Base-by-base conservation (phyloP, 2,329 filamentous ascomycete genomes). In the Neonectria hederae region DNA sequence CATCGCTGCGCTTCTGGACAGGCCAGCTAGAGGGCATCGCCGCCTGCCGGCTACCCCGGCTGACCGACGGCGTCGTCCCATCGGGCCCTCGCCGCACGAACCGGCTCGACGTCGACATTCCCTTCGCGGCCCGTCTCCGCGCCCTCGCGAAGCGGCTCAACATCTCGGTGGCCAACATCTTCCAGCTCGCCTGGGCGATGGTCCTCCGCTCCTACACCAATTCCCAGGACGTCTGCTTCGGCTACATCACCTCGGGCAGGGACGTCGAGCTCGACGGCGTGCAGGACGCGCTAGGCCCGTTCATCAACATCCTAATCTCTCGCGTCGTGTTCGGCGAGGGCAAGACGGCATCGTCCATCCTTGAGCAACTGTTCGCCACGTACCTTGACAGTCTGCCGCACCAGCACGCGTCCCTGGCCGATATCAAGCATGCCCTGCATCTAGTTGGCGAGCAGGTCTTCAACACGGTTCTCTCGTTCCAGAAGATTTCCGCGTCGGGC, bases 131-230 rank as follows among this genome's bases (percentile, higher is more conserved):
- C 21, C 43, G 43, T 13, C 28, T 59, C 32, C 10, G 32, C 7
- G 45, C 24, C 32, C 17, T 59, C 30, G 22, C 45, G 11, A 45
- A 21, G 32, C 35, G 28, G 38, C 43, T 55, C 21, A 61, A 61
- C 19, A 19, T 61, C 17, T 56, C 62, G 3, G 28, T 53, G 28
- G n/a, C 62, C 9, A 61, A 24, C n/a, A 55, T 64, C 57, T 56
- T 64, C 38, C 62, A 64, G 14, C 45, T 58, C 22, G 59, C 63
- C n/a, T 65, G 63, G 63, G 63, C 63, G 3, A 2, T 59, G 42
- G 59, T 65, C 14, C 59, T 65, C 13, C 48, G 54, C 17, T 49
- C 59, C 13, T 63, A 63, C 54, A 65, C 63, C 11, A 38, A 54
- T 9, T 46, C 56, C 28, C 30, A 63, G 2, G 54, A 58, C 13